Evolutionary conservation across 192 early-diverging fungal species (phyloP).

Genomic region (Lobosporangium transversale): DNA sequence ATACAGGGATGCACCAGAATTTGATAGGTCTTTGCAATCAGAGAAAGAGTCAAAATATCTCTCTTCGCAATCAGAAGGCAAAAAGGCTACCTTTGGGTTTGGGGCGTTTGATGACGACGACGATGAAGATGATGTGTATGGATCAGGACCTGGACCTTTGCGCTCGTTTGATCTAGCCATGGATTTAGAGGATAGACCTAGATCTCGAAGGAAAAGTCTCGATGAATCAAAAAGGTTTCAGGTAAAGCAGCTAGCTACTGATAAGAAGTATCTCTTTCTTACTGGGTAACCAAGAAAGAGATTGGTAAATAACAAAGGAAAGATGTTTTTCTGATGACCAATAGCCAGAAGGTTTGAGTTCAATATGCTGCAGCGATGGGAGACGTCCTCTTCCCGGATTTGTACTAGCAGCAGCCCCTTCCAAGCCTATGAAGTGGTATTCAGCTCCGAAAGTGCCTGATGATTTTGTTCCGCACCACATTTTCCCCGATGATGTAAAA

Average conservation of each 20-base stretch:
- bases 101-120: conserved; percentile 77
- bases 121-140: conserved; percentile 57
- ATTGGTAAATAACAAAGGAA: too few species aligned
- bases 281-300: neutral
- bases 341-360: neutral
- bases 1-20: conserved; percentile 71
- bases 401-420: conserved; percentile 48
- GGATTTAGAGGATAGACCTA: conserved; percentile 12
- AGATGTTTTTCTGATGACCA: too few species aligned
- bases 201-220: conserved; percentile 20
- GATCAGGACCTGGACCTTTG: conserved; percentile 14
- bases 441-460: conserved; percentile 22
- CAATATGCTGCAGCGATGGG: conserved; percentile 60
- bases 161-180: conserved; percentile 5
- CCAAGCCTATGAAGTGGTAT: conserved; percentile 61
- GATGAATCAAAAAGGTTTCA: conserved; percentile 32
- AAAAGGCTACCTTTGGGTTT: conserved; percentile 61
- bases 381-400: conserved; percentile 64
- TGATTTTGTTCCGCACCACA: conserved; percentile 33
- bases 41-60: conserved; percentile 41
- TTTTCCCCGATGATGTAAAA: conserved; percentile 15
- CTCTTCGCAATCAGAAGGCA: neutral
- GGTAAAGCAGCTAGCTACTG: too few species aligned
- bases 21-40: conserved; percentile 30
- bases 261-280: neutral